Base-by-base conservation (phyloP, 2,329 filamentous ascomycete genomes). In the Paecilomyces variotii region DNA sequence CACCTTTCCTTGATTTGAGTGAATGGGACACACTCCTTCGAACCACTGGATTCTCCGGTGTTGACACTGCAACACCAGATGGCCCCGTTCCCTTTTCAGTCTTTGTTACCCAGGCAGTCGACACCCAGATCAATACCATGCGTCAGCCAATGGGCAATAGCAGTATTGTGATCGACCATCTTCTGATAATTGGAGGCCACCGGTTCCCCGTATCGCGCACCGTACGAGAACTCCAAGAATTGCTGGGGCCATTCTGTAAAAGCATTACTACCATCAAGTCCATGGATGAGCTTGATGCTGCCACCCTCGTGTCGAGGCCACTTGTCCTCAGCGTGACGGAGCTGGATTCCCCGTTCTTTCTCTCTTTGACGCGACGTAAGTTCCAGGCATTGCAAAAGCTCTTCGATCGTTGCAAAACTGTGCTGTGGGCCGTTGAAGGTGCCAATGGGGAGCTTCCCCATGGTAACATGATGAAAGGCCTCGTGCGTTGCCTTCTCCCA, bases 21-120 rank as follows among this genome's bases (percentile, higher is more conserved):
- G 63, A 52, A 14, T 74, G 70, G 71, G 61, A 70, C 50, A 25
- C 30, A 1, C 30, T 66, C 2, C 64, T 73, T 14, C 50, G 53
- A 27, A 57, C 62, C 12, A 54, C 62, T 10, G 65, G 66, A 1
- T 67, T 72, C 34, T 64, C 63, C 2, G 68, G 68, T 0, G 59
- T 69, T 25, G 66, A 72, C 28, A 25, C 28, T 7, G 12, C 39
- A 9, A 50, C 45, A 5, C 52, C 53, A 4, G 57, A 56, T 14
- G 6, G 9, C 11, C 9, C 7, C n/a, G 11, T 24, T 35, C 54
- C 54, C 4, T 56, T n/a, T 10, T 56, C 54, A 4, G 30, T 49
- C 30, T n/a, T 56, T 7, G 27, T n/a, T 28, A 26, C 30, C n/a
- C 54, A 56, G 34, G 54, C 54, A 2, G 54, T 56, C 5, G 54